Evolutionary conservation across 129 eudicot genomes (phyloP).

Genomic region (Erigeron canadensis): DNA sequence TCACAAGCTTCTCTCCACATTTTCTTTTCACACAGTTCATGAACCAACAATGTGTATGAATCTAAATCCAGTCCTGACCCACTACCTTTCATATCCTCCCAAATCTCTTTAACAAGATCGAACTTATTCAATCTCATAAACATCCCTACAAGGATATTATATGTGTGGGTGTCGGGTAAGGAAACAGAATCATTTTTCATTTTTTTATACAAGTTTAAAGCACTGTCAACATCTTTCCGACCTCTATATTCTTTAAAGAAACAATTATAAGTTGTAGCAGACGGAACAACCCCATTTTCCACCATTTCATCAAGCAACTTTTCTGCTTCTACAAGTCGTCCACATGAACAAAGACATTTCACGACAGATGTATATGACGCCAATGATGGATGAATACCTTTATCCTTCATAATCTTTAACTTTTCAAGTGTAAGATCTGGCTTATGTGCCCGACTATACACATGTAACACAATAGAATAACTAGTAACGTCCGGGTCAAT

Average conservation of each 20-base stretch:
- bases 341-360: constrained; percentile 87
- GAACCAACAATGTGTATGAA: constrained; percentile 80
- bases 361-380: constrained; percentile 74
- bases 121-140: constrained; percentile 48
- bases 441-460: constrained; percentile 93
- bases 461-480: constrained; percentile 87
- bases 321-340: constrained; percentile 63
- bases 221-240: constrained; percentile 72
- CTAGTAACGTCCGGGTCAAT: constrained; percentile 87
- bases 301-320: constrained; percentile 66
- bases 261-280: constrained; percentile 77
- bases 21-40: constrained; percentile 65
- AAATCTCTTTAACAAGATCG: constrained; percentile 62
- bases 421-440: constrained; percentile 65
- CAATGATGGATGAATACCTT: constrained; percentile 66
- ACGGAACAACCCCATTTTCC: constrained; percentile 55
- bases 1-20: constrained; percentile 82
- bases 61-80: constrained; percentile 87
- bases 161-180: constrained; percentile 55
- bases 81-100: constrained; percentile 74
- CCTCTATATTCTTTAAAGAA: constrained; percentile 85
- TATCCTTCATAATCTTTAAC: constrained; percentile 62
- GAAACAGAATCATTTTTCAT: constrained; percentile 59
- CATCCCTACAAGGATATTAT: constrained; percentile 78
- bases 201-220: constrained; percentile 59